Evolutionary conservation across 495 filamentous ascomycete genomes (phyloP).

Genomic region (Eremomyces bilateralis): DNA sequence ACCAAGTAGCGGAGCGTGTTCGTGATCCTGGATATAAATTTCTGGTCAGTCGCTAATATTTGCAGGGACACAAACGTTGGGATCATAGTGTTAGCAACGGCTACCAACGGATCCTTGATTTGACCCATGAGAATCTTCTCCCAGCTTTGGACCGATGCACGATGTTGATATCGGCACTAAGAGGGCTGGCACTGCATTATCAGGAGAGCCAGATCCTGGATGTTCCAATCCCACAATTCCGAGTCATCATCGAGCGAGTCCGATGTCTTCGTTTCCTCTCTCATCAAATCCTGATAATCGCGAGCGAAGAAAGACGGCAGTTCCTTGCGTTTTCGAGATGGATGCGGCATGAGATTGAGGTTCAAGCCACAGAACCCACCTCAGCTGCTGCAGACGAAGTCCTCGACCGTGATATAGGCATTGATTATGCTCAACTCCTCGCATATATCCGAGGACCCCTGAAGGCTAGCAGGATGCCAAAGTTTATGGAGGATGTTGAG

Average conservation of each 20-base stretch:
- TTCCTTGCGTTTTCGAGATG: constrained; percentile 66
- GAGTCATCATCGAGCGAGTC: constrained; percentile 15
- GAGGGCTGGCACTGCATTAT: constrained; percentile 70
- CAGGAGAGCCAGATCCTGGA: constrained; percentile 43
- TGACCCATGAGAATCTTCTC: constrained; percentile 70
- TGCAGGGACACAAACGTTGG: constrained; percentile 83
- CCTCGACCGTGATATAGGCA: constrained; percentile 13
- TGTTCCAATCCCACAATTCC: constrained; percentile 28
- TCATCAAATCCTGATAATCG: constrained; percentile 46
- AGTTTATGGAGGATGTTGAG: neutral
- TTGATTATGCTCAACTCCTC: constrained; percentile 14
- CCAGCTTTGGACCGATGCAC: constrained; percentile 67
- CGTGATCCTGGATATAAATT: too few species aligned
- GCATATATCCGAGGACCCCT: constrained; percentile 15
- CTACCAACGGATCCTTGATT: constrained; percentile 50
- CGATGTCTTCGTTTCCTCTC: constrained; percentile 37
- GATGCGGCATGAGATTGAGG: constrained; percentile 69
- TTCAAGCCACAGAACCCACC: constrained; percentile 24
- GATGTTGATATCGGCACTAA: constrained; percentile 61
- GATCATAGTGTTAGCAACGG: constrained; percentile 63
- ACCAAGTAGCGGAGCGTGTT: constrained; percentile 54
- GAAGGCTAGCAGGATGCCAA: constrained; percentile 2
- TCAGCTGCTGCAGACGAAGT: constrained; percentile 25
- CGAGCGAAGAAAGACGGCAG: constrained; percentile 56
- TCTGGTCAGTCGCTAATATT: constrained; percentile 7